These are phyloP conservation scores for Saitozyma podzolica DNA, from an alignment of 768 basidiomycete species.

Conservation along the genomic window DNA sequence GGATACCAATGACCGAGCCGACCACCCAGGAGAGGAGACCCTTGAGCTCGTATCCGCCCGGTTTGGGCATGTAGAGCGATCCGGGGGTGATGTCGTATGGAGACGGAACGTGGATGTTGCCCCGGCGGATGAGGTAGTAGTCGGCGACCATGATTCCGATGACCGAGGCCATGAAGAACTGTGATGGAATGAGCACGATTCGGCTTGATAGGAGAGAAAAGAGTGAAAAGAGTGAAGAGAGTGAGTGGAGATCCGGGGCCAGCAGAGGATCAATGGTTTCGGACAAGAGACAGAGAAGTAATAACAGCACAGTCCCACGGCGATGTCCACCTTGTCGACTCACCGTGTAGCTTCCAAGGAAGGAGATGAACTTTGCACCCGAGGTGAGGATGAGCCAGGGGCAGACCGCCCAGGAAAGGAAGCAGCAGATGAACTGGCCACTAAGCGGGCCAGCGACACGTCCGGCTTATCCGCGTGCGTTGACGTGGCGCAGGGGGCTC, in stretches of 20 bases:
- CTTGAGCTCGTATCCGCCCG: conserved; percentile 11
- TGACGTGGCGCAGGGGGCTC: too few relatives aligned
- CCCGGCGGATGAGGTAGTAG: conserved; percentile 12
- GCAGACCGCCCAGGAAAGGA: conserved; percentile 8
- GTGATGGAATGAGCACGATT: background rate
- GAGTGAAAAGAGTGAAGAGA: too few relatives aligned
- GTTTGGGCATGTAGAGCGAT: conserved; percentile 8
- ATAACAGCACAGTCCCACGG: too few relatives aligned
- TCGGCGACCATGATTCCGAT: conserved; percentile 4
- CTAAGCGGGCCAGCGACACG: background rate
- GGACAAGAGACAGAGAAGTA: too few relatives aligned
- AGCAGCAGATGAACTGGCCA: conserved; percentile 4
- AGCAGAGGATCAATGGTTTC: too few relatives aligned
- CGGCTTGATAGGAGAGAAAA: background rate
- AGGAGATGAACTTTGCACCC: conserved; percentile 10
- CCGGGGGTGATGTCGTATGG: conserved; percentile 7
- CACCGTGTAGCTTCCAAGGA: conserved; percentile 7
- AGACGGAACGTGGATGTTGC: conserved; percentile 10
- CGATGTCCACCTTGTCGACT: too few relatives aligned
- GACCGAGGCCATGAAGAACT: background rate
- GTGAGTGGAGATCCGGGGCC: too few relatives aligned
- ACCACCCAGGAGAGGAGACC: conserved; percentile 13
- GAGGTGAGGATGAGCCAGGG: conserved; percentile 11
- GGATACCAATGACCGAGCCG: conserved; percentile 60
- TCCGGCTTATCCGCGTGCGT: too few relatives aligned